Evolutionary conservation across 441 rosid species (phyloP).

Genomic region (Adansonia madagascariensis): DNA sequence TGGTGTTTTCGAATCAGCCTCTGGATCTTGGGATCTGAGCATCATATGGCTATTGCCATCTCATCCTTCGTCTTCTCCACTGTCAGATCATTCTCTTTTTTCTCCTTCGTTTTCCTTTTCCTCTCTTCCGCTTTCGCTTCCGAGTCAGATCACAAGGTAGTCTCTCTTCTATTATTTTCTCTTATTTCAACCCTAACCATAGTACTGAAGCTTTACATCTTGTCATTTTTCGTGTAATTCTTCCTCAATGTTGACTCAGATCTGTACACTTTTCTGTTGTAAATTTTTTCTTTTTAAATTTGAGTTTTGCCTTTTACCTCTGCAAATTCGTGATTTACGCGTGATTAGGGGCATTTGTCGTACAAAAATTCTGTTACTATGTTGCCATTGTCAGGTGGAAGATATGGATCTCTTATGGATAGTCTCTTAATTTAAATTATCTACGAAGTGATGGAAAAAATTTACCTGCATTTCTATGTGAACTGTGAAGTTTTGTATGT

Average conservation of each 20-base stretch:
- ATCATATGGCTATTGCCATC: slow-evolving; percentile 45
- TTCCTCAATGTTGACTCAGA: slow-evolving; percentile 26
- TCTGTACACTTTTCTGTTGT: slow-evolving; percentile 25
- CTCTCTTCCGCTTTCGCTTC: slow-evolving; percentile 35
- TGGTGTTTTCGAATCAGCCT: slow-evolving; percentile 4
- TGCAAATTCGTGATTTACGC: not conserved
- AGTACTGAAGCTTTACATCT: slow-evolving; percentile 34
- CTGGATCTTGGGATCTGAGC: slow-evolving; percentile 11
- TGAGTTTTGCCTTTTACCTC: not conserved
- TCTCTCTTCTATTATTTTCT: not conserved
- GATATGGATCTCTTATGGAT: slow-evolving; percentile 27
- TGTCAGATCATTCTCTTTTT: slow-evolving; percentile 38
- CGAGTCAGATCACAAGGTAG: slow-evolving; percentile 59
- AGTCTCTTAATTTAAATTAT: not conserved
- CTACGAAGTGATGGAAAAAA: not conserved
- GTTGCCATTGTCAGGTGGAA: slow-evolving; percentile 5
- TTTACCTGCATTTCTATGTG: not conserved
- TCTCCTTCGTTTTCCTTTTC: slow-evolving; percentile 35
- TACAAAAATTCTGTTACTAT: not conserved
- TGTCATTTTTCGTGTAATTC: slow-evolving; percentile 8
- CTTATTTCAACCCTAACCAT: not conserved
- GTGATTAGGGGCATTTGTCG: not conserved
- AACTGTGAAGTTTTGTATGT: not conserved
- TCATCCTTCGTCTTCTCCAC: slow-evolving; percentile 40
- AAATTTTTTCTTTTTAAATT: not conserved